Evolutionary conservation across 768 basidiomycete genomes (phyloP).

Genomic region (Auricularia heimuer): DNA sequence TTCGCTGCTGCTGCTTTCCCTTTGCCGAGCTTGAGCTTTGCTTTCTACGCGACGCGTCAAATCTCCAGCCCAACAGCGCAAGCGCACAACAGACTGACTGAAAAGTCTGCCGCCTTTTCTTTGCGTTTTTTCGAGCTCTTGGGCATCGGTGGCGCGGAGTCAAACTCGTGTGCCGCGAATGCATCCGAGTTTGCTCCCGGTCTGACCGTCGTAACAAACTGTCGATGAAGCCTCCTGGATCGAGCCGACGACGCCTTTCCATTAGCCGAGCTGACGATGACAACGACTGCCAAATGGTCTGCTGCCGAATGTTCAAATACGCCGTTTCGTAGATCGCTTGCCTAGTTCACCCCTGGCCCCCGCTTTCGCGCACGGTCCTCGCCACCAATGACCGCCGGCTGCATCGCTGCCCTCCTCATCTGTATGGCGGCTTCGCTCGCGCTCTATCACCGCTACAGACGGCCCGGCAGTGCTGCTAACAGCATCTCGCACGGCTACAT

Average conservation of each 20-base stretch:
- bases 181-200: neutral
- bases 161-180: neutral
- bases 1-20: slow-evolving; percentile 76
- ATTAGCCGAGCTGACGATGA: no score
- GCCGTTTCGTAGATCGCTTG: neutral
- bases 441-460: neutral
- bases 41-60: slow-evolving; percentile 52
- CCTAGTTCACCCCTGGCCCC: neutral
- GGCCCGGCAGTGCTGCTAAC: neutral
- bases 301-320: neutral
- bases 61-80: neutral
- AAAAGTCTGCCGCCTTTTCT: slow-evolving; percentile 81
- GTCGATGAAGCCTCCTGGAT: no score
- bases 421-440: neutral
- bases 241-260: no score
- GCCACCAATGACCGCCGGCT: no score
- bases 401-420: neutral
- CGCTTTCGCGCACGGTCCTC: neutral
- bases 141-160: slow-evolving; percentile 44
- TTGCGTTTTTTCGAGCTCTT: slow-evolving; percentile 82
- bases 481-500: slow-evolving; percentile 28
- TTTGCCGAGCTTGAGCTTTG: slow-evolving; percentile 93
- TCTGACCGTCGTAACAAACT: no score
- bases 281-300: no score
- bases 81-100: slow-evolving; percentile 32